phyloP scores from a whole-genome alignment of 805 yeast genomes.

The Lipomyces chichibuensis region DNA sequence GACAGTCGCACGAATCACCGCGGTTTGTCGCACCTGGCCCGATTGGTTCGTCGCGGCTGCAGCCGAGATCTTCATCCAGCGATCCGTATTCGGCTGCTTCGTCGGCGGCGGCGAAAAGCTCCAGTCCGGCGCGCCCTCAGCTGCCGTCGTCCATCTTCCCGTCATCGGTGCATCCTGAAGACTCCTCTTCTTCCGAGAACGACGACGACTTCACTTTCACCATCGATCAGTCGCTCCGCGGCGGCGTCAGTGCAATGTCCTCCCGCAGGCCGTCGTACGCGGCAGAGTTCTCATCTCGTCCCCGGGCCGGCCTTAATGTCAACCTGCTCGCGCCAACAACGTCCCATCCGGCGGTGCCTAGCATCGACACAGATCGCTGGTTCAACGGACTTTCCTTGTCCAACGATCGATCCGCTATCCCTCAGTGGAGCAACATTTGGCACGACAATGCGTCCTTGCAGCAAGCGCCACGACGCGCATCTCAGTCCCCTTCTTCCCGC shows the following conservation, averaged over 20 bases:
- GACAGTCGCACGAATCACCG: not conserved
- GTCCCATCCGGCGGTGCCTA: conserved; percentile 29
- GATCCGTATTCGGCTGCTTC: not conserved
- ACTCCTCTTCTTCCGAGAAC: conserved; percentile 21
- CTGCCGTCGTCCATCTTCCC: not conserved
- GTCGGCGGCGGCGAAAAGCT: not conserved
- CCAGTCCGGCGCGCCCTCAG: not conserved
- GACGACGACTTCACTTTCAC: conserved; percentile 22
- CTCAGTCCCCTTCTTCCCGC: conserved; percentile 7
- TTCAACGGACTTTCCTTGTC: conserved; percentile 1
- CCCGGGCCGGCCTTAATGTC: conserved; percentile 33
- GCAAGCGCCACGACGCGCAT: not conserved
- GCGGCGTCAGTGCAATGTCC: conserved; percentile 60
- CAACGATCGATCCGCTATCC: conserved; percentile 2
- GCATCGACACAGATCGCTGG: conserved; percentile 31
- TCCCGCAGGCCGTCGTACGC: conserved; percentile 69
- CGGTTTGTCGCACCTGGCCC: not conserved
- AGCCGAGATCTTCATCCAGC: not conserved
- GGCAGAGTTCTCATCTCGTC: conserved; percentile 56
- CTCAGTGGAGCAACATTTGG: conserved; percentile 7
- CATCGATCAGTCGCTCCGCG: conserved; percentile 38
- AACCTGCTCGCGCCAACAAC: conserved; percentile 24
- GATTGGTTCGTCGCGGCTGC: not conserved
- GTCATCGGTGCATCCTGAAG: conserved; percentile 1
- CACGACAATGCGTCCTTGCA: not conserved